Conservation (phyloP, 768 basidiomycete species). For the Boletus rex-veris region DNA sequence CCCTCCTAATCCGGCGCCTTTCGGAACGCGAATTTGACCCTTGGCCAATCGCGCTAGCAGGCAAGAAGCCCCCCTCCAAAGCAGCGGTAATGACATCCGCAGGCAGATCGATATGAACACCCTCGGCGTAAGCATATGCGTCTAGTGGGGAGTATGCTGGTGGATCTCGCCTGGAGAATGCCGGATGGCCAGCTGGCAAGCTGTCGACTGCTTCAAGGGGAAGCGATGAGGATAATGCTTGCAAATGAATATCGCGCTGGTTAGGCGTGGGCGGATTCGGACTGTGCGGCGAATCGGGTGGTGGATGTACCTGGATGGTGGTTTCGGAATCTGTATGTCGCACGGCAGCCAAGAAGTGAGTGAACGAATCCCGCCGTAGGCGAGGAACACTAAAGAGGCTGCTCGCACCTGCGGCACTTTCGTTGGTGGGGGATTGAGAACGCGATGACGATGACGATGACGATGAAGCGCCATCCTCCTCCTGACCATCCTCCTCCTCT, state of each 20-base stretch:
- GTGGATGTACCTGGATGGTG: constrained; percentile 68
- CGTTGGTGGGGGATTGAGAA: constrained; percentile 54
- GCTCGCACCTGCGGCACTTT: constrained; percentile 72
- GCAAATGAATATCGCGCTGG: constrained; percentile 76
- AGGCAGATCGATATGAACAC: constrained; percentile 90
- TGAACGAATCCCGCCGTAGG: constrained; percentile 60
- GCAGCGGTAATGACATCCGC: constrained; percentile 91
- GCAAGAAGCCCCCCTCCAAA: constrained; percentile 68
- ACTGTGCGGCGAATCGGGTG: constrained; percentile 75
- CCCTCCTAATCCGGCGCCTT: constrained; percentile 58
- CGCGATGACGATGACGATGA: constrained; percentile 38
- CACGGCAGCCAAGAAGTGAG: constrained; percentile 57
- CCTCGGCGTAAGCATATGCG: constrained; percentile 78
- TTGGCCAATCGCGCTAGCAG: constrained; percentile 55
- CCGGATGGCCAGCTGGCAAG: constrained; percentile 29
- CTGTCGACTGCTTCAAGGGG: constrained; percentile 17
- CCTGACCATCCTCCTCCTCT: constrained; percentile 22
- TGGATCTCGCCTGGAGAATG: constrained; percentile 59
- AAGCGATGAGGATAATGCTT: constrained; percentile 41
- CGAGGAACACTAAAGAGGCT: constrained; percentile 76
- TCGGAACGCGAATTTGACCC: constrained; percentile 46
- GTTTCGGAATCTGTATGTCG: constrained; percentile 65
- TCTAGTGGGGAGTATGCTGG: constrained; percentile 90
- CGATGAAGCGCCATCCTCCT: constrained; percentile 28
- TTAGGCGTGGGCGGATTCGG: constrained; percentile 87